A percentile compares a stretch with the other conserved stretches of the same genome.
phyloP scores from a whole-genome alignment of 805 yeast species.

The Grigorovia jiainica region DNA sequence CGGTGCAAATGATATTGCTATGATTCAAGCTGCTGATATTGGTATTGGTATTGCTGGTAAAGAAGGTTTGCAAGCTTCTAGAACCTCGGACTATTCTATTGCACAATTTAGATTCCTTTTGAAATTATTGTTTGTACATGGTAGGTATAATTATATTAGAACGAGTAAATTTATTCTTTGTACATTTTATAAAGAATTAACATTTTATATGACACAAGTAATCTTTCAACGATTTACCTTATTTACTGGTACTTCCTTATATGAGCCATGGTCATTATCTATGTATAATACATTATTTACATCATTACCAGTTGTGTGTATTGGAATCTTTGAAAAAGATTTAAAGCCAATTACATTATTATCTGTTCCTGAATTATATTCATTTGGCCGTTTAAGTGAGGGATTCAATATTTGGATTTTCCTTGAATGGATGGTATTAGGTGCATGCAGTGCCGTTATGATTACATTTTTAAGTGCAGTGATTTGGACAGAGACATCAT shows the following conservation, averaged over 20 bases:
- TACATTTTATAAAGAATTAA: constrained; percentile 88
- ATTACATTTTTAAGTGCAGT: constrained; percentile 58
- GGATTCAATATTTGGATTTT: constrained; percentile 67
- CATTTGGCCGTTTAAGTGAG: constrained; percentile 62
- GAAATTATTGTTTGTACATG: constrained; percentile 84
- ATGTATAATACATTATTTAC: constrained; percentile 97
- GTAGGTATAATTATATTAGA: constrained; percentile 88
- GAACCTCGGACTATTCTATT: constrained; percentile 88
- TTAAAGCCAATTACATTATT: constrained; percentile 77
- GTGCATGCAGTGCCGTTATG: constrained; percentile 61
- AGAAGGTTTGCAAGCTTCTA: constrained; percentile 94
- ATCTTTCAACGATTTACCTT: constrained; percentile 77
- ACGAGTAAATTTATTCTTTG: constrained; percentile 86
- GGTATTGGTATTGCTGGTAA: constrained; percentile 97
- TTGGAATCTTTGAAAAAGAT: constrained; percentile 95
- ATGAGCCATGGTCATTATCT: constrained; percentile 92
- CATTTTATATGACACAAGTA: constrained; percentile 83
- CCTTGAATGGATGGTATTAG: constrained; percentile 68
- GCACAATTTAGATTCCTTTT: constrained; percentile 85
- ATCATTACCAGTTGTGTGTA: constrained; percentile 78
- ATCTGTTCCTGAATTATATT: constrained; percentile 85
- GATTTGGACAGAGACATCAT: constrained; percentile 62
- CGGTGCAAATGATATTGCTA: constrained; percentile 98
- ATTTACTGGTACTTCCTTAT: constrained; percentile 87
- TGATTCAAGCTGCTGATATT: constrained; percentile 97